phyloP scores from a whole-genome alignment of 495 filamentous ascomycete species.

The Tuber magnatum region DNA sequence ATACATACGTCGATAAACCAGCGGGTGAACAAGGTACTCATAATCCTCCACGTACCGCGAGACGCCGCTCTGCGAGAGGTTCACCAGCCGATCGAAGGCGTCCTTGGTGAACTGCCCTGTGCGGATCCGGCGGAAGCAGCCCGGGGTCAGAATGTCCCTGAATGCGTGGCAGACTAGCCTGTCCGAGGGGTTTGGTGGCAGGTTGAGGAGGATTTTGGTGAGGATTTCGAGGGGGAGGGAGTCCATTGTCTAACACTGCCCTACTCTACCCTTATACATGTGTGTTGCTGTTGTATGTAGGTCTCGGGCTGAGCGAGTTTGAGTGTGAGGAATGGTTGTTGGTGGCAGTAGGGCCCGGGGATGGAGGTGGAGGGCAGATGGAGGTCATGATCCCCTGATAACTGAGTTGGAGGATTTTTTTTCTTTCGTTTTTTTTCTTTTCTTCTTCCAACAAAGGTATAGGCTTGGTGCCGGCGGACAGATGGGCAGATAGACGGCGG shows the following conservation, averaged over 20 bases:
- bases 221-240: slow-evolving; percentile 2
- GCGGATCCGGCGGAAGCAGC: slow-evolving; percentile 20
- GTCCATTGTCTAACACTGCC: not conserved
- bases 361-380: not conserved
- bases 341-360: not conserved
- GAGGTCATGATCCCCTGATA: slow-evolving; percentile 2
- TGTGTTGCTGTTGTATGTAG: not conserved
- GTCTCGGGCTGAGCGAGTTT: not conserved
- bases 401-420: not conserved
- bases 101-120: slow-evolving; percentile 22
- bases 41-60: slow-evolving; percentile 23
- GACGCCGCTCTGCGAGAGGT: slow-evolving; percentile 28
- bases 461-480: not conserved
- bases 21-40: slow-evolving; percentile 17
- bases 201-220: slow-evolving; percentile 4
- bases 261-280: not conserved
- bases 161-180: slow-evolving; percentile 30
- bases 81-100: slow-evolving; percentile 26
- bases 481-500: not conserved
- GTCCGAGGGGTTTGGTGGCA: not conserved
- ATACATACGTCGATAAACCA: not conserved
- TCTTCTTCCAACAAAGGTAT: not conserved
- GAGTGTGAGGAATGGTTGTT: not conserved
- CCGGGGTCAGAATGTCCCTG: slow-evolving; percentile 22
- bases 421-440: not conserved